Base-by-base conservation (phyloP, 2,329 filamentous ascomycete species). In the Fusarium camptoceras region DNA sequence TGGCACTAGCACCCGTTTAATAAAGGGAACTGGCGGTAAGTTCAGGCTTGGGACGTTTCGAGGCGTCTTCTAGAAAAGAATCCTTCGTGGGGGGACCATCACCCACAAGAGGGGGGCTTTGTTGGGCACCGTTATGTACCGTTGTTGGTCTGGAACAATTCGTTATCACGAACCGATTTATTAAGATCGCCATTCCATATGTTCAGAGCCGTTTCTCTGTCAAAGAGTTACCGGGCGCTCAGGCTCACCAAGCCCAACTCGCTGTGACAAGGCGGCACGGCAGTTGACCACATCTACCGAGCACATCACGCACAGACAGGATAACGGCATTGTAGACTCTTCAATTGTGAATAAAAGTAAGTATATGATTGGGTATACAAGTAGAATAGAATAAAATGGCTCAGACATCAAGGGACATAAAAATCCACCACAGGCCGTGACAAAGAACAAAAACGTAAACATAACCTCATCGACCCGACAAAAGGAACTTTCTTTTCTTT, bases 341-440 rank as follows among this genome's bases (percentile, higher is more conserved):
- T 51, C 5, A 27, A 20, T 27, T 50, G 30, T 7, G 7, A 16
- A 22, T 34, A 2, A 37, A 37, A 20, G 37, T 12, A 50, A 37
- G 24, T 37, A 37, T 11, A 37, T 47, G 8, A 41, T 28, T 27
- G 49, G 49, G 49, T 51, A 51, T 51, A 37, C 34, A 37, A 51
- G 41, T 20, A 43, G 7, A 43, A 43, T 22, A 22, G 18, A 43
- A 22, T 16, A 12, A 16, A 6, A 22, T 24, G 22, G 22, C 49
- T 41, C 49, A 28, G 34, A 34, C 34, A 51, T 39, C 49, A 37
- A 51, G 39, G 39, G 49, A 51, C 49, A 42, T 51, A n/a, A 28
- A 14, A 24, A 25, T 42, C 24, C 25, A 28, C 10, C 28, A 3
- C 34, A n/a, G 34, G 34, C 34, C 34, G 34, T 37, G 1, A 37